Evolutionary conservation across 2,329 filamentous ascomycete species (phyloP), one percentile per base, ranked within the genome.

Genomic region (Colletotrichum phormii): DNA sequence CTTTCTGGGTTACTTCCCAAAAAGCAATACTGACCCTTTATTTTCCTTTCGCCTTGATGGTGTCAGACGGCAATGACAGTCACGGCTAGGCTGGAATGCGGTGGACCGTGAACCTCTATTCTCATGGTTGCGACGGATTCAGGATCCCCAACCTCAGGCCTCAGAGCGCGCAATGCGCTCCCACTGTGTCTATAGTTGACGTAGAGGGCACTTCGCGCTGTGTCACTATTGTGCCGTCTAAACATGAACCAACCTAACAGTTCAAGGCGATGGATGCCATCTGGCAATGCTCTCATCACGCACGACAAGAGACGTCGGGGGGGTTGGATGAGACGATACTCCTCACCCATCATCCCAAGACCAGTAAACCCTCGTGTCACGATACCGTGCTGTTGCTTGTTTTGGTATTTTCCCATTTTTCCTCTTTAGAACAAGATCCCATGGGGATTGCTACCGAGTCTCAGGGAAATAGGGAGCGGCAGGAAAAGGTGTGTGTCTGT

Each of bases 101-200:
- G 26, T n/a, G 33, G 46, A 42, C 54, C 18, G 42, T 49, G 8
- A n/a, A 49, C 42, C 15, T 49, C 18, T 49, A n/a, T n/a, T 69
- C 18, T 54, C 24, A 12, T 42, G 54, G 66, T 61, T 63, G 53
- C 49, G 60, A 64, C 66, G 55, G 66, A 64, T 70, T 55, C 66
- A 57, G 68, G 22, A 58, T 62, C 31, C 7, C 42, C 42, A 29
- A 31, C 22, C 64, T 71, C 63, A 62, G 66, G 55, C 70, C 66
- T n/a, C 24, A 6, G 46, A 31, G 70, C 61, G 70, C 66, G 57
- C 66, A 61, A 62, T 61, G 70, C 70, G 66, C 54, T 53, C 22
- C 15, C 33, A 15, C 31, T 60, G 22, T 46, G 53, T 33, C 53
- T 29, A 53, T n/a, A 49, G 42, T n/a, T 18, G 42, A n/a, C 7